A percentile compares a stretch with the other conserved stretches of the same genome.
These are phyloP conservation scores for Arthrobotrys entomopaga DNA, from an alignment of 2,329 filamentous ascomycete species.

Conservation along the genomic window DNA sequence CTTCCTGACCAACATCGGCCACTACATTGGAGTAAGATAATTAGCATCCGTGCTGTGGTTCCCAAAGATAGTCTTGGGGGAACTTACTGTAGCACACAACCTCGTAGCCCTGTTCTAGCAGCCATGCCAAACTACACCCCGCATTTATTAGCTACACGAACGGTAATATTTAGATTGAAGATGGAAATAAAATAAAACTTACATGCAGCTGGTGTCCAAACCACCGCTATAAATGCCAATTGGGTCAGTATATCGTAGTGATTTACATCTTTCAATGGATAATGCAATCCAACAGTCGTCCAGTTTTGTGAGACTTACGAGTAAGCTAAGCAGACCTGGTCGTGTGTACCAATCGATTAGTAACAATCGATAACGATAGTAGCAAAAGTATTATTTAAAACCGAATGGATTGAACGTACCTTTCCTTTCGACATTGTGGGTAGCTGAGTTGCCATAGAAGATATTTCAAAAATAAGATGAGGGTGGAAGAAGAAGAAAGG, in stretches of 20 bases:
- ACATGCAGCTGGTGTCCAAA: constrained; percentile 65
- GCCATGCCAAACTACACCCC: constrained; percentile 58
- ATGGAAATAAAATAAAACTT: constrained; percentile 59
- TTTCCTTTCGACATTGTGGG: constrained; percentile 54
- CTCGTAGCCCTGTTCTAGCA: constrained; percentile 68
- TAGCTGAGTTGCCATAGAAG: constrained; percentile 35
- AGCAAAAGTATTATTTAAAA: too few relatives aligned
- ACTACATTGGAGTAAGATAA: constrained; percentile 61
- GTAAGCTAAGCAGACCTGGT: constrained; percentile 64
- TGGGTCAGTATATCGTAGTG: constrained; percentile 24
- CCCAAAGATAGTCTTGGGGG: neutral
- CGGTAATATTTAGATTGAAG: constrained; percentile 43
- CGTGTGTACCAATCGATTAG: constrained; percentile 5
- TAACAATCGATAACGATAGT: too few relatives aligned
- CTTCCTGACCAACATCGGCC: constrained; percentile 78
- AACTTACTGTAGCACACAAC: constrained; percentile 71
- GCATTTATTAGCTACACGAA: constrained; percentile 5
- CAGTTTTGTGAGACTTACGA: constrained; percentile 57
- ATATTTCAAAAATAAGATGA: neutral
- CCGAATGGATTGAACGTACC: constrained; percentile 5
- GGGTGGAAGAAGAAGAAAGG: neutral
- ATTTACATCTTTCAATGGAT: neutral
- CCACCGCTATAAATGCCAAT: constrained; percentile 61
- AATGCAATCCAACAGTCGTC: neutral
- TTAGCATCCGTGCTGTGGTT: constrained; percentile 21